Evolutionary conservation across 352 stramenopile genomes (phyloP).

Genomic region (Globisporangium barbulae): DNA sequence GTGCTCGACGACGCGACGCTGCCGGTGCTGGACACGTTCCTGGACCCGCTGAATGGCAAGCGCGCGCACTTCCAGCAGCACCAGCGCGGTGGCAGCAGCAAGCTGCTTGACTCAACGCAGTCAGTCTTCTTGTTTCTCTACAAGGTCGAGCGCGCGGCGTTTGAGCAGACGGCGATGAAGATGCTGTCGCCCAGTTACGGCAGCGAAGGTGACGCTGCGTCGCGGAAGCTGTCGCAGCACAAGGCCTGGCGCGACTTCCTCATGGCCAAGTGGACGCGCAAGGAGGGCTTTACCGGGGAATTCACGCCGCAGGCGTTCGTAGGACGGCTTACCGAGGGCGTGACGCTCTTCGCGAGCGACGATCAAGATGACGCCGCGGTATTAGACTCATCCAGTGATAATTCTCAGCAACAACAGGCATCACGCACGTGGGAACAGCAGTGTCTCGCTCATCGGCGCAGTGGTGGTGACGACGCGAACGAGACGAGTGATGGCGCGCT

Average conservation of each 20-base stretch:
- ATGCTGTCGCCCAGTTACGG: background rate
- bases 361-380: background rate
- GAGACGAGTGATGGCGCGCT: background rate
- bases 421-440: background rate
- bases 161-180: background rate
- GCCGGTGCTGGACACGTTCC: slow-evolving; percentile 60
- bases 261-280: slow-evolving; percentile 42
- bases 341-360: slow-evolving; percentile 23
- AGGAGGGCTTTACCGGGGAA: slow-evolving; percentile 28
- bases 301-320: slow-evolving; percentile 74
- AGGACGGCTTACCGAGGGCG: slow-evolving; percentile 43
- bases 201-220: background rate
- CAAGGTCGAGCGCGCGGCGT: slow-evolving; percentile 21
- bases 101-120: slow-evolving; percentile 46
- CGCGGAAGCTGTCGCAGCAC: slow-evolving; percentile 13
- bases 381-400: background rate
- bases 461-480: background rate
- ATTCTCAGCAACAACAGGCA: background rate
- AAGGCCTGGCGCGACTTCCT: slow-evolving; percentile 55
- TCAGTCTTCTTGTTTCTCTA: slow-evolving; percentile 66
- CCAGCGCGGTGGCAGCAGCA: slow-evolving; percentile 18
- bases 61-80: slow-evolving; percentile 57
- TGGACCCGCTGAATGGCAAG: slow-evolving; percentile 67
- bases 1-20: slow-evolving; percentile 39
- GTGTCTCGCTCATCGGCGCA: slow-evolving; percentile 13